Evolutionary conservation across 768 basidiomycete species (phyloP).

Genomic region (Panaeolus cyanescens): DNA sequence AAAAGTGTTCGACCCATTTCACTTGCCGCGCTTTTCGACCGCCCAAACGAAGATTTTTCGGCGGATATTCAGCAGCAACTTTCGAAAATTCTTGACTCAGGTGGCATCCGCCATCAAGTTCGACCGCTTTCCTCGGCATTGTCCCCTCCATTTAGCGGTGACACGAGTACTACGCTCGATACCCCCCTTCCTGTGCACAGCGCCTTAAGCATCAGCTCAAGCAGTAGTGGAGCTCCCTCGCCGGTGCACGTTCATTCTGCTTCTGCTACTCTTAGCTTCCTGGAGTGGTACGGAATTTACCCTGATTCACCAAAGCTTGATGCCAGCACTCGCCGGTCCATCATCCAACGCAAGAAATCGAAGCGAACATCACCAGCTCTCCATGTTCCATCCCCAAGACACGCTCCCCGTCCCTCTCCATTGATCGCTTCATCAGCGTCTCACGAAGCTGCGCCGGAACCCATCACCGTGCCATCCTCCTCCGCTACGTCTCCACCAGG

Average conservation of each 20-base stretch:
- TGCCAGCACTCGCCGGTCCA: constrained; percentile 13
- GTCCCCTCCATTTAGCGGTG: constrained; percentile 20
- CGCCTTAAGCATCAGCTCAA: constrained; percentile 7
- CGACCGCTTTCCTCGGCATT: constrained; percentile 21
- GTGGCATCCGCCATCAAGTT: constrained; percentile 23
- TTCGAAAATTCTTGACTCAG: constrained; percentile 27
- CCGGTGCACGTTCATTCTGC: constrained; percentile 30
- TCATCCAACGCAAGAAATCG: constrained; percentile 15
- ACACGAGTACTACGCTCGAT: constrained; percentile 17
- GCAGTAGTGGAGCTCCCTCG: constrained; percentile 19
- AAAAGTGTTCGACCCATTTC: constrained; percentile 27
- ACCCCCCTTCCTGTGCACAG: constrained; percentile 21
- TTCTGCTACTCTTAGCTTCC: constrained; percentile 35
- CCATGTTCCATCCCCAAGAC: constrained; percentile 19
- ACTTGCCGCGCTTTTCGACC: constrained; percentile 27
- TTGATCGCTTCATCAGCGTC: constrained; percentile 13
- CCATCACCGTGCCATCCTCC: constrained; percentile 12
- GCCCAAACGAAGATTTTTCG: constrained; percentile 23
- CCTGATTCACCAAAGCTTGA: constrained; percentile 31
- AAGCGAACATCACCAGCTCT: constrained; percentile 15
- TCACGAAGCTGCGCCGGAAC: neutral
- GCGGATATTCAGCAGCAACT: constrained; percentile 28
- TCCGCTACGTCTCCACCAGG: constrained; percentile 22
- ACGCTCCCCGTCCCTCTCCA: constrained; percentile 14
- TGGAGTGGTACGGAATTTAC: constrained; percentile 38